These are phyloP conservation scores for Neofusicoccum parvum DNA, from an alignment of 2,329 filamentous ascomycete genomes.

Conservation along the genomic window DNA sequence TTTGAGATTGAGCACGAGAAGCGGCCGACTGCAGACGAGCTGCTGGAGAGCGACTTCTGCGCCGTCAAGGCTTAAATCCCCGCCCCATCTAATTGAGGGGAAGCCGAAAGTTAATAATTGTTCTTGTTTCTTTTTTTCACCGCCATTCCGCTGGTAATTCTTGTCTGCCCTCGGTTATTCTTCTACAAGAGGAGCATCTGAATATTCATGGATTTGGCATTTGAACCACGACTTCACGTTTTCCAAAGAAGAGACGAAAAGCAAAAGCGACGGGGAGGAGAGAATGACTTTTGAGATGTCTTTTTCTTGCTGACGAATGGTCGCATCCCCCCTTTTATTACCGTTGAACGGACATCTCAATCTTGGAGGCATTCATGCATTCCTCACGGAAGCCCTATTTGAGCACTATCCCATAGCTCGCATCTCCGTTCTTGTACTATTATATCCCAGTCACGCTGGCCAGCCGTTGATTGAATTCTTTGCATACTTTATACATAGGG, in stretches of 20 bases:
- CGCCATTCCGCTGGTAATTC: not conserved
- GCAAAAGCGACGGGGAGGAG: not conserved
- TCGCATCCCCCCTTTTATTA: not conserved
- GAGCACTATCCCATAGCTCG: not conserved
- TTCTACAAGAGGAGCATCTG: slow-evolving; percentile 1
- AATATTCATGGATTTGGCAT: slow-evolving; percentile 7
- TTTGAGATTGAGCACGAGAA: slow-evolving; percentile 96
- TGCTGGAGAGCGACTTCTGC: slow-evolving; percentile 82
- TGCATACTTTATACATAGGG: slow-evolving; percentile 4
- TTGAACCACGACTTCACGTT: slow-evolving; percentile 15
- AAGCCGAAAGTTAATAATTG: slow-evolving; percentile 5
- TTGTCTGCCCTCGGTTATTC: slow-evolving; percentile 1
- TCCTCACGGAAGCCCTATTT: not conserved
- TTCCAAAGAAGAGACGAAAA: slow-evolving; percentile 17
- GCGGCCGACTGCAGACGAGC: slow-evolving; percentile 86
- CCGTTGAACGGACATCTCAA: not conserved
- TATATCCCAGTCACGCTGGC: not conserved
- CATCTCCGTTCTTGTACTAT: slow-evolving; percentile 11
- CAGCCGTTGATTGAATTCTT: not conserved
- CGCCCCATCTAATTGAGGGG: not conserved
- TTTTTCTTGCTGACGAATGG: slow-evolving; percentile 12
- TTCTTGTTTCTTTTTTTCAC: slow-evolving; percentile 7
- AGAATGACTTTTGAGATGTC: slow-evolving; percentile 6
- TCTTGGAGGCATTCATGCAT: not conserved
- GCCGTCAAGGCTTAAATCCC: slow-evolving; percentile 63